Conservation (phyloP, 331 rosid genomes). For the Quercus phellos region DNA sequence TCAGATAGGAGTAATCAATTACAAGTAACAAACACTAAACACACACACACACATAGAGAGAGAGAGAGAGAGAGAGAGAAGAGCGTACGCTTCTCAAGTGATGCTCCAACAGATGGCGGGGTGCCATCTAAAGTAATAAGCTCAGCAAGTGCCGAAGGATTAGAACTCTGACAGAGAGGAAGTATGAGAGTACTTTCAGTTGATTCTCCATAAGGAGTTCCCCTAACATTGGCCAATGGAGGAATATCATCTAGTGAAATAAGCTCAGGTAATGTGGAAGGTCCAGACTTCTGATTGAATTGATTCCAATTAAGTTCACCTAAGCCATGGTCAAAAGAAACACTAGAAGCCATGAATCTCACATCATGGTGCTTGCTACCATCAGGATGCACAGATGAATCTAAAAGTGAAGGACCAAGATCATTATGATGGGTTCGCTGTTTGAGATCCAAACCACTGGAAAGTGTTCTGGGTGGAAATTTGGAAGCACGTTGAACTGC, state of each 20-base stretch:
- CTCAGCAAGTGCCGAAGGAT: constrained; percentile 26
- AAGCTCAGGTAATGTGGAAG: constrained; percentile 40
- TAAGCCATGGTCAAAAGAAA: constrained; percentile 18
- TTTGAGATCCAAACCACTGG: constrained; percentile 23
- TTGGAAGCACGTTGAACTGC: constrained; percentile 20
- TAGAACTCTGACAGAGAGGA: constrained; percentile 20
- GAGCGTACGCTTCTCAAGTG: constrained; percentile 32
- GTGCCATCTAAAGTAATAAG: constrained; percentile 17
- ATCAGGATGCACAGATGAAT: constrained; percentile 32
- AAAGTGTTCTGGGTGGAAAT: constrained; percentile 23
- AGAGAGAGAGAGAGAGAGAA: background rate
- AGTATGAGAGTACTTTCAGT: constrained; percentile 20
- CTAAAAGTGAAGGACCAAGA: constrained; percentile 32
- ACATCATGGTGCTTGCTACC: constrained; percentile 20
- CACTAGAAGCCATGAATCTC: constrained; percentile 19
- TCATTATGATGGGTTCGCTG: constrained; percentile 16
- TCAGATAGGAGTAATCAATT: constrained; percentile 18
- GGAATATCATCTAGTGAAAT: constrained; percentile 38
- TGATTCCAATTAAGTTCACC: constrained; percentile 33
- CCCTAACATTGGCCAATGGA: constrained; percentile 19
- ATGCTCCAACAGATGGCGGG: constrained; percentile 9
- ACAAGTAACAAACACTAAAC: background rate
- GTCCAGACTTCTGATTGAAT: constrained; percentile 23
- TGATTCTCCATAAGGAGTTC: constrained; percentile 20
- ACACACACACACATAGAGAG: background rate